These are phyloP conservation scores for Yamadazyma diospyri DNA, from an alignment of 1,139 yeast genomes.

Conservation along the genomic window DNA sequence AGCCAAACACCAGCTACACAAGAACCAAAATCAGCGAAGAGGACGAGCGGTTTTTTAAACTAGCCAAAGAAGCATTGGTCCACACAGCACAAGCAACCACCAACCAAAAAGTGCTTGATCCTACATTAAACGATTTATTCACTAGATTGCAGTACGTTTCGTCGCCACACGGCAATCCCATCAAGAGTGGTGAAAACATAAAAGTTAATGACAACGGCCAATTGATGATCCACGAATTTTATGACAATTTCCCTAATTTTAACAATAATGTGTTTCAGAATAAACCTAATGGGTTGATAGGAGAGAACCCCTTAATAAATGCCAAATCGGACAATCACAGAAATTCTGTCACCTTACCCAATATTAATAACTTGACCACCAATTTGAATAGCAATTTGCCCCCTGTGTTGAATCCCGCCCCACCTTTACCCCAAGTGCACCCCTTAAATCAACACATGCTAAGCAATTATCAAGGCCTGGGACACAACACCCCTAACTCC, in stretches of 20 bases:
- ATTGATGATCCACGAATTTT: slow-evolving; percentile 42
- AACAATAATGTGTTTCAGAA: slow-evolving; percentile 37
- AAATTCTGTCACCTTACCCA: background rate
- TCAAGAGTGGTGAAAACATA: slow-evolving; percentile 31
- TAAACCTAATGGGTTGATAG: slow-evolving; percentile 8
- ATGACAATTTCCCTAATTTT: slow-evolving; percentile 41
- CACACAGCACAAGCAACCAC: slow-evolving; percentile 35
- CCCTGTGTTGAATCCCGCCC: background rate
- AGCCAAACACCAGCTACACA: slow-evolving; percentile 8
- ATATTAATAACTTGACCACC: background rate
- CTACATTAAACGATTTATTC: slow-evolving; percentile 51
- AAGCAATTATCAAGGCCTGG: too few relatives aligned
- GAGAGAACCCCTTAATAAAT: slow-evolving; percentile 10
- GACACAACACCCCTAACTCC: background rate
- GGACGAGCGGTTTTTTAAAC: slow-evolving; percentile 38
- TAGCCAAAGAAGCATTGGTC: slow-evolving; percentile 46
- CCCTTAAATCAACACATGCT: background rate
- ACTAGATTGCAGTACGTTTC: slow-evolving; percentile 50
- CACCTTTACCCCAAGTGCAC: background rate
- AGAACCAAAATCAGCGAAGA: slow-evolving; percentile 19
- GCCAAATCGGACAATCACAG: background rate
- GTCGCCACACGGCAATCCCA: slow-evolving; percentile 53
- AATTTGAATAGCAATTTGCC: background rate
- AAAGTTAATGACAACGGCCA: slow-evolving; percentile 41
- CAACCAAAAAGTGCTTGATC: slow-evolving; percentile 36